Evolutionary conservation across 2,329 filamentous ascomycete genomes (phyloP).

Genomic region (Penicillium sp.): DNA sequence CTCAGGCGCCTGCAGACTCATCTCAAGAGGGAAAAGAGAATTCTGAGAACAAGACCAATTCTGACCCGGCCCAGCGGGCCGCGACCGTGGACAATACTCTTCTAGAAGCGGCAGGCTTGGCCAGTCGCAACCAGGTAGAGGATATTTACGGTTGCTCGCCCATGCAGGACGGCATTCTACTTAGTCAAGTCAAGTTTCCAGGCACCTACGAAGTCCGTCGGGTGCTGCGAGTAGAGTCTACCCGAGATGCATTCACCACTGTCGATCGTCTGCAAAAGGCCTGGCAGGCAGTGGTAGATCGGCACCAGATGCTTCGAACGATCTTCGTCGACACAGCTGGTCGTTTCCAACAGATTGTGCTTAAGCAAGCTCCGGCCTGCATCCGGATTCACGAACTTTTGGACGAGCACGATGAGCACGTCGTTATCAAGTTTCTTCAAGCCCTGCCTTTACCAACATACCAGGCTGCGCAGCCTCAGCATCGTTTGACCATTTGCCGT

Average conservation of each 20-base stretch:
- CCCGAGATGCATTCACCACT: background rate
- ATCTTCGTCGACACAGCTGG: slow-evolving; percentile 7
- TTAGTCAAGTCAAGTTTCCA: slow-evolving; percentile 12
- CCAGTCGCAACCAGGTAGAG: slow-evolving; percentile 1
- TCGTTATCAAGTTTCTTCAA: background rate
- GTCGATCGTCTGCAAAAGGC: background rate
- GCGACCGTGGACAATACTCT: background rate
- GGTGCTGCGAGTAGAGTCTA: background rate
- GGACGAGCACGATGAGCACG: background rate
- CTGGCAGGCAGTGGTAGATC: slow-evolving; percentile 6
- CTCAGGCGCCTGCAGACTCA: background rate
- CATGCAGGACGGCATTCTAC: slow-evolving; percentile 13
- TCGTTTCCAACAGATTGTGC: slow-evolving; percentile 8
- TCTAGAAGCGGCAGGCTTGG: background rate
- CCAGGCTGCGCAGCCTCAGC: background rate
- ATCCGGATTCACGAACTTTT: background rate
- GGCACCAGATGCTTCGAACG: slow-evolving; percentile 9
- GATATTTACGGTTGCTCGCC: slow-evolving; percentile 14
- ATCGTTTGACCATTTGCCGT: background rate
- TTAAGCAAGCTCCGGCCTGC: slow-evolving; percentile 4
- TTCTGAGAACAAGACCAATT: background rate
- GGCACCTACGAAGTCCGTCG: slow-evolving; percentile 8
- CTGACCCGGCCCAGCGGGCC: background rate
- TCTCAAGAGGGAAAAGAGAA: background rate
- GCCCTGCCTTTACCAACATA: background rate